phyloP scores from a whole-genome alignment of 2,329 filamentous ascomycete species.

The Orbilia brochopaga region DNA sequence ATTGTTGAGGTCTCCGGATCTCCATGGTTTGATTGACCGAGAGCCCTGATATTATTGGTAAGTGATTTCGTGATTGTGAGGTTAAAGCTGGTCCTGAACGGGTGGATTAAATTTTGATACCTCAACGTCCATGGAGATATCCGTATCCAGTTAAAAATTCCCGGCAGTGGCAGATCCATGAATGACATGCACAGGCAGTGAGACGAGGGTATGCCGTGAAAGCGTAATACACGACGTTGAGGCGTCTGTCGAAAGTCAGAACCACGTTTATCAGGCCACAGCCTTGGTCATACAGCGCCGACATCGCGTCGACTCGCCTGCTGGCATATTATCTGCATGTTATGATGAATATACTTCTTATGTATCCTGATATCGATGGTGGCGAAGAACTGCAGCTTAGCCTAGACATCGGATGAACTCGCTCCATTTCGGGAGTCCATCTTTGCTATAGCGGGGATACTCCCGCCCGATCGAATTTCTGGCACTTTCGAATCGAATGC shows the following conservation, averaged over 20 bases:
- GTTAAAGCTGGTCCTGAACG: background rate
- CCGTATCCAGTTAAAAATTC: constrained; percentile 1
- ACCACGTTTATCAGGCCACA: constrained; percentile 35
- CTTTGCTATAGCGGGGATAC: constrained; percentile 19
- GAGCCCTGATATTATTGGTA: background rate
- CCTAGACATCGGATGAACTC: constrained; percentile 47
- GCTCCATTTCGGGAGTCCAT: constrained; percentile 23
- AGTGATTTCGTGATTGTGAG: background rate
- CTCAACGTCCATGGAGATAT: background rate
- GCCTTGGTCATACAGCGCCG: constrained; percentile 32
- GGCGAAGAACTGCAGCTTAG: constrained; percentile 14
- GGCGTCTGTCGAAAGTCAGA: background rate
- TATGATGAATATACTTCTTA: no score
- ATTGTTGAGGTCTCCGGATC: background rate
- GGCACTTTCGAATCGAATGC: background rate
- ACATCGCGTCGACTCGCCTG: background rate
- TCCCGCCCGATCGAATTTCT: background rate
- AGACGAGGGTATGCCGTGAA: constrained; percentile 39
- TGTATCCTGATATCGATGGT: no score
- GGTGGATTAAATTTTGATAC: background rate
- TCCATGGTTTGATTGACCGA: no score
- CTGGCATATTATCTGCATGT: no score
- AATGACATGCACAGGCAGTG: constrained; percentile 16
- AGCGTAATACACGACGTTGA: constrained; percentile 24
- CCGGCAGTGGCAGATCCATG: background rate